Conservation (phyloP, 2,329 filamentous ascomycete genomes). For the Pezicula radicicola region DNA sequence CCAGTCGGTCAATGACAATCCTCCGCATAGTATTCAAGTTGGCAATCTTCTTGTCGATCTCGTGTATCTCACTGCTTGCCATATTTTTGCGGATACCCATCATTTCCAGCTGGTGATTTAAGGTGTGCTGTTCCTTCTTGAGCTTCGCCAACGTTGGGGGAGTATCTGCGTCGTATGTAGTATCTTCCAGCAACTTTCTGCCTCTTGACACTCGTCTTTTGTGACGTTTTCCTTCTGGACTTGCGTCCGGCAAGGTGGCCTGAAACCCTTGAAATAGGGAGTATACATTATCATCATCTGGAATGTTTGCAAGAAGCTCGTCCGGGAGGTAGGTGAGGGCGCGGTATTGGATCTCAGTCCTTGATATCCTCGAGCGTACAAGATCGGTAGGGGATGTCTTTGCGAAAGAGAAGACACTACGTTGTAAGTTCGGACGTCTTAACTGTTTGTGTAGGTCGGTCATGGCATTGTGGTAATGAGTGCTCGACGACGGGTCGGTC, state of each 20-base stretch:
- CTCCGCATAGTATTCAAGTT: slow-evolving; percentile 91
- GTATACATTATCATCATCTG: slow-evolving; percentile 80
- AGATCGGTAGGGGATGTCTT: slow-evolving; percentile 91
- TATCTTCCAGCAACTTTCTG: slow-evolving; percentile 71
- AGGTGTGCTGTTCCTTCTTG: slow-evolving; percentile 73
- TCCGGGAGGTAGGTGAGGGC: slow-evolving; percentile 86
- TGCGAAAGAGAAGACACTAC: slow-evolving; percentile 87
- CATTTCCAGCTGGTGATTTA: slow-evolving; percentile 88
- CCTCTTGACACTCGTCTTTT: slow-evolving; percentile 69
- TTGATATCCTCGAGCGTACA: slow-evolving; percentile 86
- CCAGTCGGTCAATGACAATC: slow-evolving; percentile 85
- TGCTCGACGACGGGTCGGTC: slow-evolving; percentile 49
- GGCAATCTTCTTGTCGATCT: slow-evolving; percentile 95
- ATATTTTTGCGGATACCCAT: slow-evolving; percentile 93
- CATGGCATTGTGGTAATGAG: slow-evolving; percentile 84
- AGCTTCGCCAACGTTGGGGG: slow-evolving; percentile 70
- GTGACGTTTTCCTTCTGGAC: slow-evolving; percentile 68
- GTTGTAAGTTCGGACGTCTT: slow-evolving; percentile 77
- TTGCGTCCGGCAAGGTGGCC: slow-evolving; percentile 73
- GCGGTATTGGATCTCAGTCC: slow-evolving; percentile 89
- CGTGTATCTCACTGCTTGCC: slow-evolving; percentile 92
- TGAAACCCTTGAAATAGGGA: slow-evolving; percentile 97
- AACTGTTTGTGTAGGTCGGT: slow-evolving; percentile 87
- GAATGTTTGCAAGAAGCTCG: slow-evolving; percentile 85
- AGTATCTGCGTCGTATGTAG: slow-evolving; percentile 48